A percentile compares a stretch with the other conserved stretches of the same genome.
phyloP scores from a whole-genome alignment of 345 rosid genomes.

The Citrus hindsii region DNA sequence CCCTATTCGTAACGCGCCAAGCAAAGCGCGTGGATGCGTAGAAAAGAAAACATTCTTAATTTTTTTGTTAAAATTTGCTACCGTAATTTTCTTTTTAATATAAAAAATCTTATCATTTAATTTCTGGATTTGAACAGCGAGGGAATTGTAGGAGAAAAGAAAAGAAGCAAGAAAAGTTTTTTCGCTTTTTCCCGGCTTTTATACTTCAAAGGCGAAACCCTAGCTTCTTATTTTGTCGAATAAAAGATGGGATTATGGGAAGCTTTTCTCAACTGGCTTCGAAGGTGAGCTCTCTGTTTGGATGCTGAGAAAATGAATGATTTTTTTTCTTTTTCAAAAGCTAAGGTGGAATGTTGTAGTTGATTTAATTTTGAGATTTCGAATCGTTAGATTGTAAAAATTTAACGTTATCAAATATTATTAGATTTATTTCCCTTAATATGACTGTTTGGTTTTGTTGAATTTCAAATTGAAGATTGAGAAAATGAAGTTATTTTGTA shows the following conservation, averaged over 20 bases:
- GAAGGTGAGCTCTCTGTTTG: slow-evolving; percentile 26
- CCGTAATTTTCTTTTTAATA: not conserved
- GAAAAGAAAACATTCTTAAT: not conserved
- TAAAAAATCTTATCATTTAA: not conserved
- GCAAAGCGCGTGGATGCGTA: not conserved
- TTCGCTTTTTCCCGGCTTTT: not conserved
- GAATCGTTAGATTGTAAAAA: not conserved
- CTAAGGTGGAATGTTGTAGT: not conserved
- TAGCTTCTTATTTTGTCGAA: not conserved
- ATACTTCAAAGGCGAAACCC: slow-evolving; percentile 6
- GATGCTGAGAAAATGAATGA: slow-evolving; percentile 7
- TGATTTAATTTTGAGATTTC: not conserved
- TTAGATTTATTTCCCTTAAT: not conserved
- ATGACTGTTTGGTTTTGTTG: not conserved
- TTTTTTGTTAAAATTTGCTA: not conserved
- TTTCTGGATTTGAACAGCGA: slow-evolving; percentile 21
- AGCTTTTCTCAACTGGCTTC: slow-evolving; percentile 38
- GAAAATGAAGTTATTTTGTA: not conserved
- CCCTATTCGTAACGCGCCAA: not conserved
- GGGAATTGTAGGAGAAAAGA: slow-evolving; percentile 16
- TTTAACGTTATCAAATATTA: not conserved
- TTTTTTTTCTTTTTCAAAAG: not conserved
- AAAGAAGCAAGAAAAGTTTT: not conserved
- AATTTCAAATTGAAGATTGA: not conserved
- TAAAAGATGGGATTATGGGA: slow-evolving; percentile 37